Percentiles rank a stretch among this genome's conserved stretches.
Conservation (phyloP, 2,329 filamentous ascomycete species). For the Ophiognomonia clavigignenti-juglandacearum region DNA sequence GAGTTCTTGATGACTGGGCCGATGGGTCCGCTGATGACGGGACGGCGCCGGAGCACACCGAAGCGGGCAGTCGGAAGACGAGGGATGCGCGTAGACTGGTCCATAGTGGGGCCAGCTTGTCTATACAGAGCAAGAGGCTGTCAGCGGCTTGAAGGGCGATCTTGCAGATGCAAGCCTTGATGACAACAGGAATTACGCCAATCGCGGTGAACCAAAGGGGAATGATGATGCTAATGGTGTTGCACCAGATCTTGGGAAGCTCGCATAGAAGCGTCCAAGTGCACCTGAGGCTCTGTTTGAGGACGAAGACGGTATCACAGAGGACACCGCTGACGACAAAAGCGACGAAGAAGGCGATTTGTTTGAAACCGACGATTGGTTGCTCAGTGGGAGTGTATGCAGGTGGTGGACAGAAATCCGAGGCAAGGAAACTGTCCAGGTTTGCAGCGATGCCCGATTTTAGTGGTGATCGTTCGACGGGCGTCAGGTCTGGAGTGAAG, state of each 20-base stretch:
- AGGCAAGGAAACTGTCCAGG: not conserved
- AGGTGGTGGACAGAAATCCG: not conserved
- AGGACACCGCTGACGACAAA: conserved; percentile 19
- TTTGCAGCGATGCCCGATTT: not conserved
- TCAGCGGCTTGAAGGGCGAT: no score
- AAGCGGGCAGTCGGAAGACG: conserved; percentile 14
- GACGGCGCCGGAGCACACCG: conserved; percentile 7
- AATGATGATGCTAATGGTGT: conserved; percentile 4
- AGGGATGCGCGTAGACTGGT: conserved; percentile 5
- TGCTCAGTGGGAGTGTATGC: not conserved
- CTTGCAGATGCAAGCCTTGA: conserved; percentile 1
- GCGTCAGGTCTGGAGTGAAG: not conserved
- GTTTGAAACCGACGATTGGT: not conserved
- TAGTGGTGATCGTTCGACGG: not conserved
- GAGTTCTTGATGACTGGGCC: conserved; percentile 10
- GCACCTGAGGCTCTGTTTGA: conserved; percentile 6
- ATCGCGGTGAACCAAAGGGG: conserved; percentile 7
- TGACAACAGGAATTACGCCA: conserved; percentile 7
- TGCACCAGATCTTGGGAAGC: conserved; percentile 10
- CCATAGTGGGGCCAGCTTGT: conserved; percentile 1
- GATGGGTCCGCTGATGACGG: conserved; percentile 14
- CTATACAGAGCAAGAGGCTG: no score
- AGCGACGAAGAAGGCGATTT: conserved; percentile 22
- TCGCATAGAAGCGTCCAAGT: conserved; percentile 9
- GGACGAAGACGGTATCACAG: conserved; percentile 2